Evolutionary conservation across 352 stramenopile genomes (phyloP).

Genomic region (Phytophthora foliorum): DNA sequence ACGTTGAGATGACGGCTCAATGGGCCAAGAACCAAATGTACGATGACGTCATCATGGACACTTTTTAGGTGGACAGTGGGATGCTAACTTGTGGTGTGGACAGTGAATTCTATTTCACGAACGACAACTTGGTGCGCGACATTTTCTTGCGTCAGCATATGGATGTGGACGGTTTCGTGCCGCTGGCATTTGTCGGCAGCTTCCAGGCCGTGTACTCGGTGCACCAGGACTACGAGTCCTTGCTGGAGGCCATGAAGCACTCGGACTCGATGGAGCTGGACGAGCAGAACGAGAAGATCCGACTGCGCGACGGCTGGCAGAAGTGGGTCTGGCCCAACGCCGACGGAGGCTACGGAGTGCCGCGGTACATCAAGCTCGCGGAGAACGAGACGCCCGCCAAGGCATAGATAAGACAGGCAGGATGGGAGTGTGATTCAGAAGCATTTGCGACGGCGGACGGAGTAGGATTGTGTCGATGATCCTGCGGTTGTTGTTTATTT

Average conservation of each 20-base stretch:
- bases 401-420: slow-evolving; percentile 32
- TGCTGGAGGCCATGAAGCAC: slow-evolving; percentile 76
- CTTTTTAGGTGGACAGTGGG: not conserved
- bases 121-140: slow-evolving; percentile 86
- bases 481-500: slow-evolving; percentile 28
- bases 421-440: not conserved
- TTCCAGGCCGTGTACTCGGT: slow-evolving; percentile 90
- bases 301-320: slow-evolving; percentile 85
- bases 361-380: slow-evolving; percentile 88
- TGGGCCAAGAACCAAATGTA: slow-evolving; percentile 90
- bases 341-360: slow-evolving; percentile 88
- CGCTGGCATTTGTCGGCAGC: slow-evolving; percentile 89
- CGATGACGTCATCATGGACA: slow-evolving; percentile 24
- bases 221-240: slow-evolving; percentile 87
- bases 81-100: slow-evolving; percentile 7
- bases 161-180: slow-evolving; percentile 90
- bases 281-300: slow-evolving; percentile 92
- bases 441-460: slow-evolving; percentile 8
- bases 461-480: not conserved
- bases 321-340: slow-evolving; percentile 92
- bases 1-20: slow-evolving; percentile 74
- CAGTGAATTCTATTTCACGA: slow-evolving; percentile 91
- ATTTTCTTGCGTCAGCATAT: slow-evolving; percentile 90
- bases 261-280: slow-evolving; percentile 84
- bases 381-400: slow-evolving; percentile 41